Evolutionary conservation across 495 filamentous ascomycete genomes (phyloP).

Genomic region (Hyaloscypha variabilis): DNA sequence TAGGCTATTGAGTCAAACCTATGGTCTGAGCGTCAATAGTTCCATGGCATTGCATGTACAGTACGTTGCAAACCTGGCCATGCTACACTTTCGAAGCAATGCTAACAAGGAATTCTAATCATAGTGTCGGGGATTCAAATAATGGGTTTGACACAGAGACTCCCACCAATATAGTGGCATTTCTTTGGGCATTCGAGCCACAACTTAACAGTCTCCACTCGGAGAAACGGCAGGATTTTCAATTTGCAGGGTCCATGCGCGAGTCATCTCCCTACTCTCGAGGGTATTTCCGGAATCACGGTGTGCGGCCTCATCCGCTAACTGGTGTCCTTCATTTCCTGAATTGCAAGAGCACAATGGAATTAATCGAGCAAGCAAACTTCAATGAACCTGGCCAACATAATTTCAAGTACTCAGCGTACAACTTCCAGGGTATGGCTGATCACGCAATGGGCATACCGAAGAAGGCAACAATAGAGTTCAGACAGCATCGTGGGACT

Average conservation of each 20-base stretch:
- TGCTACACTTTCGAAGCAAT: not conserved
- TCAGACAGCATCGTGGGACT: conserved; percentile 41
- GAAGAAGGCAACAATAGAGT: conserved; percentile 40
- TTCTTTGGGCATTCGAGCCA: conserved; percentile 42
- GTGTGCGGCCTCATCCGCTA: not conserved
- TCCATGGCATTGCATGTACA: conserved; percentile 42
- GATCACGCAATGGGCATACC: too few species aligned
- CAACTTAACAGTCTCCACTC: conserved; percentile 40
- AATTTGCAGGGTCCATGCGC: conserved; percentile 1
- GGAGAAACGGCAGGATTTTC: not conserved
- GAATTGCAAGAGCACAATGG: not conserved
- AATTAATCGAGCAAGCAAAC: not conserved
- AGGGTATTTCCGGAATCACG: not conserved
- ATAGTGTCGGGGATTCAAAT: conserved; percentile 35
- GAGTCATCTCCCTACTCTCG: not conserved
- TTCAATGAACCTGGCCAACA: not conserved
- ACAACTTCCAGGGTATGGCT: conserved; percentile 8
- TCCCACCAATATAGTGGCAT: conserved; percentile 37
- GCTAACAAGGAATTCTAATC: not conserved
- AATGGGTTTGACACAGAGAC: conserved; percentile 31
- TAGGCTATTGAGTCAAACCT: conserved; percentile 29
- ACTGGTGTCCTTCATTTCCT: not conserved
- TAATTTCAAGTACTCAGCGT: not conserved
- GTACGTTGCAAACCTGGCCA: not conserved
- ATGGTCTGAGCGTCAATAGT: conserved; percentile 36